These are phyloP conservation scores for Aureoboletus auriporus DNA, from an alignment of 768 basidiomycete genomes.

Conservation along the genomic window DNA sequence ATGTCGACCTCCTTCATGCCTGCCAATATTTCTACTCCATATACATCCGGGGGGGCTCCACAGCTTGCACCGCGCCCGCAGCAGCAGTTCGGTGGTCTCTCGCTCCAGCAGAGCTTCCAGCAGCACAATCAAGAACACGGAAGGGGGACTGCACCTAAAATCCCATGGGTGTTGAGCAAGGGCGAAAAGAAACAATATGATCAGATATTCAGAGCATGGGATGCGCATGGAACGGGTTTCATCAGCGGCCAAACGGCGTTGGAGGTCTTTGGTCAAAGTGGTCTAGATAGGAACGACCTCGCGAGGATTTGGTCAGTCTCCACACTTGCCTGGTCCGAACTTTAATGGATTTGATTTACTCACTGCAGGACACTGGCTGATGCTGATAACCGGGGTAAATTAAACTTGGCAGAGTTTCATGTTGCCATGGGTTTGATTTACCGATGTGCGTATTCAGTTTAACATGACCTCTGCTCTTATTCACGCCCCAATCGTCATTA, in stretches of 20 bases:
- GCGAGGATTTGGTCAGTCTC: slow-evolving; percentile 83
- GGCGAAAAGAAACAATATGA: slow-evolving; percentile 97
- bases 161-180: slow-evolving; percentile 85
- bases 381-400: slow-evolving; percentile 88
- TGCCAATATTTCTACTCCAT: slow-evolving; percentile 55
- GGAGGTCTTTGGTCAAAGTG: slow-evolving; percentile 94
- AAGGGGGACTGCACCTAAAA: slow-evolving; percentile 58
- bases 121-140: slow-evolving; percentile 77
- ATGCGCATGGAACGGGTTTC: slow-evolving; percentile 73
- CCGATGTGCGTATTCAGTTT: slow-evolving; percentile 62
- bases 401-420: slow-evolving; percentile 95
- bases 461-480: not conserved
- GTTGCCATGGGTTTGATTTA: slow-evolving; percentile 99
- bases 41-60: slow-evolving; percentile 55
- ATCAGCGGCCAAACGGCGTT: slow-evolving; percentile 80
- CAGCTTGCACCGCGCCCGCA: slow-evolving; percentile 57
- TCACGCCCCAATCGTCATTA: slow-evolving; percentile 28
- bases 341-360: not conserved
- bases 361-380: slow-evolving; percentile 82
- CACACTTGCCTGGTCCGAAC: not conserved
- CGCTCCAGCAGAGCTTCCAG: slow-evolving; percentile 82
- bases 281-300: slow-evolving; percentile 82
- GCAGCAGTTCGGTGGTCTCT: slow-evolving; percentile 48
- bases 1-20: slow-evolving; percentile 95
- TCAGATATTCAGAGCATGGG: slow-evolving; percentile 97